These are phyloP conservation scores for Pleurotus cornucopiae DNA, from an alignment of 768 basidiomycete species.

Conservation along the genomic window DNA sequence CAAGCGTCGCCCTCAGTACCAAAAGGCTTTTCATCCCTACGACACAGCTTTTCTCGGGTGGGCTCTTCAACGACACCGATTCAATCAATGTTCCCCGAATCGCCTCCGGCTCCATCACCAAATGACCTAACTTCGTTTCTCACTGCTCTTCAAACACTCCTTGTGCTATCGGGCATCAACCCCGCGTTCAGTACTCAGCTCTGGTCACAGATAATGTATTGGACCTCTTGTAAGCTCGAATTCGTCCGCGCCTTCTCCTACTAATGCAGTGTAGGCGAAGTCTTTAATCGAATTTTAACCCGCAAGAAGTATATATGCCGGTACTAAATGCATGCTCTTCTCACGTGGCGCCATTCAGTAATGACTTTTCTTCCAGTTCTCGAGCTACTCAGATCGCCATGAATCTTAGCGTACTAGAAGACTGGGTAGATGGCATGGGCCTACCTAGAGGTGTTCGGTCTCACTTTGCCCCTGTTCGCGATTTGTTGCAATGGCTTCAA, in stretches of 20 bases:
- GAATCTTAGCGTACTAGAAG: conserved; percentile 82
- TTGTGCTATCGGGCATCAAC: conserved; percentile 86
- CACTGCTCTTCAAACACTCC: conserved; percentile 77
- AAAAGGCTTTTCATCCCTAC: conserved; percentile 60
- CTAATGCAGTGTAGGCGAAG: conserved; percentile 51
- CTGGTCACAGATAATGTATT: conserved; percentile 98
- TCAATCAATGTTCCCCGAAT: conserved; percentile 45
- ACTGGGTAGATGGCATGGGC: conserved; percentile 83
- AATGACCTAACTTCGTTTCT: conserved; percentile 72
- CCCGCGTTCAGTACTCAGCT: conserved; percentile 84
- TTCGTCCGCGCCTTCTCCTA: conserved; percentile 1
- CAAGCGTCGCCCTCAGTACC: conserved; percentile 42
- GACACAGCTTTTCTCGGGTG: conserved; percentile 56
- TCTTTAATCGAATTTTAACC: conserved; percentile 82
- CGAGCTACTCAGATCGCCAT: conserved; percentile 86
- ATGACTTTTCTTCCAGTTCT: conserved; percentile 42
- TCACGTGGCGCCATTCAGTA: background rate
- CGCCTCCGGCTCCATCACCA: conserved; percentile 38
- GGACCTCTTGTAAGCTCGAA: conserved; percentile 81
- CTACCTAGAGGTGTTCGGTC: conserved; percentile 74
- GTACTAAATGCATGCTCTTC: conserved; percentile 26
- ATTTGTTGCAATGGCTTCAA: conserved; percentile 85
- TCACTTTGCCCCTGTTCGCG: conserved; percentile 82
- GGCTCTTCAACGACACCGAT: conserved; percentile 41
- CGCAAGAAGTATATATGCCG: conserved; percentile 95